phyloP scores from a whole-genome alignment of 805 yeast genomes.

The Spathaspora arborariae region DNA sequence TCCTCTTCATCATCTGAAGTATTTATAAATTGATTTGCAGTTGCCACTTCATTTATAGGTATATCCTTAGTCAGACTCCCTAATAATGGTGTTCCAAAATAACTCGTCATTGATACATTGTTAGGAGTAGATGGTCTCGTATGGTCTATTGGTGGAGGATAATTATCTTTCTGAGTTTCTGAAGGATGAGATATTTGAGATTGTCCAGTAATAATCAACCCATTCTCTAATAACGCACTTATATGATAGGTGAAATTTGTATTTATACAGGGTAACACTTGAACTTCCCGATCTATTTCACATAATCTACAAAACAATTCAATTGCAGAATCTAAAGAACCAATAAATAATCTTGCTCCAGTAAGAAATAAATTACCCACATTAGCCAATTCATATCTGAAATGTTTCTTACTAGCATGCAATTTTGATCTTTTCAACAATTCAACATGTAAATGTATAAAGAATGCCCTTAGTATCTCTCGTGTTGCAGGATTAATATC shows the following conservation, averaged over 20 bases:
- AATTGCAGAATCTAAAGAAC: slow-evolving; percentile 79
- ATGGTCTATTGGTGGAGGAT: slow-evolving; percentile 23
- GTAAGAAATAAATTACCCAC: slow-evolving; percentile 82
- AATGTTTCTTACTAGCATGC: slow-evolving; percentile 43
- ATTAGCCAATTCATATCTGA: slow-evolving; percentile 73
- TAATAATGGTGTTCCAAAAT: slow-evolving; percentile 4
- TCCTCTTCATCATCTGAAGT: slow-evolving; percentile 18
- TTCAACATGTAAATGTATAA: slow-evolving; percentile 77
- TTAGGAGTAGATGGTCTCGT: slow-evolving; percentile 22
- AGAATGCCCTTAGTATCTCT: slow-evolving; percentile 72
- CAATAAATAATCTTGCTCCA: slow-evolving; percentile 77
- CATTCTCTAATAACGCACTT: slow-evolving; percentile 68
- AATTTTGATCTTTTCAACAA: slow-evolving; percentile 62
- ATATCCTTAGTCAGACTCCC: background rate
- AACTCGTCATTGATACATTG: slow-evolving; percentile 2
- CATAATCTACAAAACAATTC: slow-evolving; percentile 69
- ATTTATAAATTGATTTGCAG: background rate
- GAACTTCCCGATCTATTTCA: slow-evolving; percentile 46
- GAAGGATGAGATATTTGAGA: slow-evolving; percentile 90
- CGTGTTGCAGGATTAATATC: slow-evolving; percentile 55
- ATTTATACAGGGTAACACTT: slow-evolving; percentile 77
- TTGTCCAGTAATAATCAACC: slow-evolving; percentile 80
- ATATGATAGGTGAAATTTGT: slow-evolving; percentile 86
- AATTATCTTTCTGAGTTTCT: slow-evolving; percentile 13
- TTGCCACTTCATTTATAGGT: slow-evolving; percentile 9